Conservation (phyloP, 1,139 yeast species). For the Taphrina betulina region DNA sequence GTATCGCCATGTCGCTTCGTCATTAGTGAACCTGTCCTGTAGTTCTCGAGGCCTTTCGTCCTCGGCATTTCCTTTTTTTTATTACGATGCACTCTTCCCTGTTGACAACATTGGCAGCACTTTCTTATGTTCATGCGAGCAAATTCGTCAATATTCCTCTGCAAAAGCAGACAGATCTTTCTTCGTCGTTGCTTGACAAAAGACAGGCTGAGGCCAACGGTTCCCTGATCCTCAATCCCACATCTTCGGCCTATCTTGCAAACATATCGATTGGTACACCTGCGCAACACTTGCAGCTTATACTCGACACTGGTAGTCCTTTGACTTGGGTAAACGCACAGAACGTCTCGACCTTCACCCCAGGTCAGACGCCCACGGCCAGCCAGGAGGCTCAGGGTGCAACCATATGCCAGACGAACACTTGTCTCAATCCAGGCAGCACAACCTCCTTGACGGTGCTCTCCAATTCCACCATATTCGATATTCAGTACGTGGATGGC, state of each 20-base stretch:
- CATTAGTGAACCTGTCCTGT: no score
- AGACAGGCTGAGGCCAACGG: slow-evolving; percentile 20
- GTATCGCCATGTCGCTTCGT: no score
- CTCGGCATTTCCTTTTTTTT: no score
- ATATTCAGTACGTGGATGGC: slow-evolving; percentile 30
- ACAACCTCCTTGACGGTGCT: slow-evolving; percentile 13
- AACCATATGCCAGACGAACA: slow-evolving; percentile 13
- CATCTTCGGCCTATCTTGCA: slow-evolving; percentile 12
- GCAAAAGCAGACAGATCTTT: neutral
- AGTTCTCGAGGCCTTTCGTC: no score
- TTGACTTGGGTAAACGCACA: slow-evolving; percentile 33
- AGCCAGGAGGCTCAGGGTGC: slow-evolving; percentile 19
- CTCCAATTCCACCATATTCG: slow-evolving; percentile 22
- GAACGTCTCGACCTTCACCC: slow-evolving; percentile 24
- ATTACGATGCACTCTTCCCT: no score
- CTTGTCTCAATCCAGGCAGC: slow-evolving; percentile 24
- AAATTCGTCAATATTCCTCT: slow-evolving; percentile 20
- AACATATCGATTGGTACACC: slow-evolving; percentile 30
- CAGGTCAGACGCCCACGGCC: slow-evolving; percentile 14
- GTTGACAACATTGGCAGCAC: no score
- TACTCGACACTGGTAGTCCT: slow-evolving; percentile 34
- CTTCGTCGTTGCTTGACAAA: slow-evolving; percentile 3
- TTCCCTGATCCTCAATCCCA: slow-evolving; percentile 7
- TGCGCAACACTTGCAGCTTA: slow-evolving; percentile 15
- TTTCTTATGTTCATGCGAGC: no score